Base-by-base conservation (phyloP, 1,284 basidiomycete genomes). In the Apiotrichum sp. region DNA sequence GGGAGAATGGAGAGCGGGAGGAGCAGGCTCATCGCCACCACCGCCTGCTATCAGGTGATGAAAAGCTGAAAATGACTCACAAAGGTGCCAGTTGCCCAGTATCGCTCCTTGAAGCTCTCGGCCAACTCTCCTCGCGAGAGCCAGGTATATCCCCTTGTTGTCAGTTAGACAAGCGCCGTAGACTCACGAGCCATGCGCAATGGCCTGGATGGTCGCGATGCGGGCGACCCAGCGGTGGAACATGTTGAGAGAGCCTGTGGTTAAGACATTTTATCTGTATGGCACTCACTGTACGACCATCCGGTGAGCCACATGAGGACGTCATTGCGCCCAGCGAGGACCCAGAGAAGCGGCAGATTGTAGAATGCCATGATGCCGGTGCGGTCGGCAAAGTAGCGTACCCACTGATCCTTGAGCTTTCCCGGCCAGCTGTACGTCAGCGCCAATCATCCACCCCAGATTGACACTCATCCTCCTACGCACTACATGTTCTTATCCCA, bases 401-500 rank as follows among this genome's bases (percentile, higher is more conserved):
- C 47, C 22, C 63, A 33, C 36, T 65, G 62, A 6, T 22, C 22
- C 13, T 38, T 38, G 36, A 13, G 36, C 13, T 8, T 38, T 22
- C 22, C 36, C 8, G 36, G 36, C 36, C 36, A 38, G 9, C 36
- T 38, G 38, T 11, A 5, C 31, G n/a, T 13, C 40, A 47, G 42
- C 52, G n/a, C 6, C 22, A 22, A 22, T 22, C 22, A 22, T 22
- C 22, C 22, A 22, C 22, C 22, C 22, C 22, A 22, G 22, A 22
- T 22, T 22, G 22, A 22, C 22, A 22, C 22, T 22, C 22, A 42
- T 11, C 5, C 33, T 14, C 14, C 36, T 50, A 39, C 51, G n/a
- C 56, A 65, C 35, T 56, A 62, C 10, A 62, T 47, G 45, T 67
- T 65, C 0, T 61, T 59, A 2, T 57, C 32, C 77, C 83, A 70